Percentiles rank a stretch among this genome's conserved stretches.
Evolutionary conservation across 2,329 filamentous ascomycete species (phyloP).

Genomic region (Xenoacremonium recifei): DNA sequence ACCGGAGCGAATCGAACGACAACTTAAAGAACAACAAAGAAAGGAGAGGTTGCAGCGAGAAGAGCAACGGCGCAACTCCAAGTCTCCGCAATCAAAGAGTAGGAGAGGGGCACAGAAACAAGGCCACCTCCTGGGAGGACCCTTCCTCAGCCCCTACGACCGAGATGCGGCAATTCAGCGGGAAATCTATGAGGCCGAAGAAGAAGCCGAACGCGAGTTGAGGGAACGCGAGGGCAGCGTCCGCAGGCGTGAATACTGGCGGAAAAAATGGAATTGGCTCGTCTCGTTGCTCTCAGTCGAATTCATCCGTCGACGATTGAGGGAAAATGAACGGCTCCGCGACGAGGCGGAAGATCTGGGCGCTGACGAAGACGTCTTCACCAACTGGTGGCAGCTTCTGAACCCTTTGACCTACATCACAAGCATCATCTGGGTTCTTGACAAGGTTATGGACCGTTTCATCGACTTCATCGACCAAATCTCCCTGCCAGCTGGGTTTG

Average conservation of each 20-base stretch:
- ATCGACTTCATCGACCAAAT: constrained; percentile 16
- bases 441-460: constrained; percentile 17
- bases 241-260: constrained; percentile 8
- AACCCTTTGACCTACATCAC: constrained; percentile 32
- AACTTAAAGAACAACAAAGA: too few species aligned
- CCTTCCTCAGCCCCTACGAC: not conserved
- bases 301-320: constrained; percentile 5
- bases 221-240: not conserved
- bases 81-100: too few species aligned
- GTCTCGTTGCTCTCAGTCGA: constrained; percentile 18
- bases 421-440: constrained; percentile 21
- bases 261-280: constrained; percentile 19
- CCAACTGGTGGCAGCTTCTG: constrained; percentile 26
- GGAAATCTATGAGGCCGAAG: constrained; percentile 18
- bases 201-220: constrained; percentile 11
- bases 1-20: too few species aligned
- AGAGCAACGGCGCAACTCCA: too few species aligned
- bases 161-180: constrained; percentile 15
- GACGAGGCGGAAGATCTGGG: constrained; percentile 11
- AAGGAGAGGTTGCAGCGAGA: too few species aligned
- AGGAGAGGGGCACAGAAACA: not conserved
- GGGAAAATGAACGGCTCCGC: not conserved
- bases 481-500: constrained; percentile 3
- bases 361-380: constrained; percentile 8
- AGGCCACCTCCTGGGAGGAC: constrained; percentile 5